phyloP scores from a whole-genome alignment of 2,329 filamentous ascomycete species.

The Lachnellula arida region DNA sequence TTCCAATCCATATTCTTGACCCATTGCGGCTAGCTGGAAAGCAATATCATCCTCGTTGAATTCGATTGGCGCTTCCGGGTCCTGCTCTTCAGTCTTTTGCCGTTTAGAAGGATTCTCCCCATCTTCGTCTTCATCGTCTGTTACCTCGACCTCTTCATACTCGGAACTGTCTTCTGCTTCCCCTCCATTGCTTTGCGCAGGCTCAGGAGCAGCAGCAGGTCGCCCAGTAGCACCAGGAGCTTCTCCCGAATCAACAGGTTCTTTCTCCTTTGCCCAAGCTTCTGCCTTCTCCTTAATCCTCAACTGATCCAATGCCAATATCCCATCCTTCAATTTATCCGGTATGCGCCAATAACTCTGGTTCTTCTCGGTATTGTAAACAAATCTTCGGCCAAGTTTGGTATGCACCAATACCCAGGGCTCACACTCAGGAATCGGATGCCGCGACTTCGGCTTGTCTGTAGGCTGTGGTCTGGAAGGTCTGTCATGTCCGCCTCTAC shows the following conservation, averaged over 20 bases:
- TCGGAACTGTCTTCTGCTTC: constrained; percentile 58
- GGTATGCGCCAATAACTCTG: constrained; percentile 96
- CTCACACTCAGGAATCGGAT: constrained; percentile 72
- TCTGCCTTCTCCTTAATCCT: constrained; percentile 56
- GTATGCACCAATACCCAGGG: constrained; percentile 94
- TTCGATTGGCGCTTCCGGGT: constrained; percentile 53
- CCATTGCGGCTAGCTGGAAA: constrained; percentile 86
- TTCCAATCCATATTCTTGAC: constrained; percentile 74
- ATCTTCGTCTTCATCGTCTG: constrained; percentile 47
- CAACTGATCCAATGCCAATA: constrained; percentile 67
- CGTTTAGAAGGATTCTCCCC: constrained; percentile 45
- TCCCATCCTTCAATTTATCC: constrained; percentile 74
- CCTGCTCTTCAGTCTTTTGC: constrained; percentile 42
- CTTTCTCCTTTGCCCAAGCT: constrained; percentile 23
- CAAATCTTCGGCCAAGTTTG: constrained; percentile 82
- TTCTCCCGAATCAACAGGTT: constrained; percentile 24
- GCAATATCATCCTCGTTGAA: constrained; percentile 95
- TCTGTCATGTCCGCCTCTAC: constrained; percentile 51
- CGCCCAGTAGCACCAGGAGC: constrained; percentile 25
- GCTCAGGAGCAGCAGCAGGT: constrained; percentile 14
- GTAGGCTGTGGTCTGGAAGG: constrained; percentile 55
- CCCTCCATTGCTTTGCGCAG: constrained; percentile 29
- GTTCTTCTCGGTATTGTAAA: constrained; percentile 80
- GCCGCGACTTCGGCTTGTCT: constrained; percentile 78
- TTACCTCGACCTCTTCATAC: constrained; percentile 52